Evolutionary conservation across 805 yeast species (phyloP), one percentile per base, ranked within the genome.

Genomic region (Pichia heedii): DNA sequence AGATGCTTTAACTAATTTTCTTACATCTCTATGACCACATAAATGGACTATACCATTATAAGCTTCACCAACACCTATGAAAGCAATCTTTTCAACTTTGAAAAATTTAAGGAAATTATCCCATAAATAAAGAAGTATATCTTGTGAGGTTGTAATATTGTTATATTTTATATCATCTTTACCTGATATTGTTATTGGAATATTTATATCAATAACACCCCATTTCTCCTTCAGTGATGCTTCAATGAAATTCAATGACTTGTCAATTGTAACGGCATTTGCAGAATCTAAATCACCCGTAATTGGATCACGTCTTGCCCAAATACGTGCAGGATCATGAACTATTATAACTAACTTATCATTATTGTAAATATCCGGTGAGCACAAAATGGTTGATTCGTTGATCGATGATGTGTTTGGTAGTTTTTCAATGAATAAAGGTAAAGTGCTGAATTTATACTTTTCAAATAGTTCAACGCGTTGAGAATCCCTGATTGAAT

Each of bases 271-370:
- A 3, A 84, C 74, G 2, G 95, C 79, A 1, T 83, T 74, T 37
- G 76, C 72, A 15, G 88, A 70, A 50, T 85, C 86, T 32, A 90
- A 74, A 40, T 75, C 70, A 8, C 97, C 97, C 10, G 84, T 77
- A 5, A 79, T 62, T 0, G 95, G 85, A 58, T 87, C 88, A 33
- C 81, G 67, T 51, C 81, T 77, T 2, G 94, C 95, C 95, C 96
- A 88, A 7, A 93, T 73, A 46, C 87, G 89, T 7, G 96, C 85
- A 3, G 97, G 86, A 55, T 89, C 97, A 61, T 89, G 97, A 18
- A 89, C 77, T 7, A 85, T 60, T 9, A 90, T 66, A 10, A 88
- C 65, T 6, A 89, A 62, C 7, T 82, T 76, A n/a, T 76, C 73
- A 33, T 79, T 66, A 12, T 75, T 73, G 58, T 77, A 77, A 22